phyloP scores from a whole-genome alignment of 2,329 filamentous ascomycete genomes.

The Triangularia setosa region DNA sequence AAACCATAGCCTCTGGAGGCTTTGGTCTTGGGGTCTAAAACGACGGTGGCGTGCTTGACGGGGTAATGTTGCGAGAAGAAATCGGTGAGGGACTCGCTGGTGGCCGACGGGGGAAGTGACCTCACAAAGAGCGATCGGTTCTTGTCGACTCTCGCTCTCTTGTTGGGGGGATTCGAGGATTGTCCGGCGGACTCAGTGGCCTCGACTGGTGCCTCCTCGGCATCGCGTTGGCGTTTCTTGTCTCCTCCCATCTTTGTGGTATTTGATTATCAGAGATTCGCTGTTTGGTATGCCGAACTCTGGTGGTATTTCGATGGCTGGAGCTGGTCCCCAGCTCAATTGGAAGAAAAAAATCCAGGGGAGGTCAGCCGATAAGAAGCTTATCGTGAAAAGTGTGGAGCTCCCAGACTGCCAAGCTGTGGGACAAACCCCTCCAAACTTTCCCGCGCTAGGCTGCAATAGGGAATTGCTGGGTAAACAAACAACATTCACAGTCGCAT shows the following conservation, averaged over 20 bases:
- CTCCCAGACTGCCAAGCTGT: not conserved
- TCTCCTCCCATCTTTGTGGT: slow-evolving; percentile 18
- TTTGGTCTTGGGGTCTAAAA: slow-evolving; percentile 81
- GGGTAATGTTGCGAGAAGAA: slow-evolving; percentile 94
- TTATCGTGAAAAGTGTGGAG: slow-evolving; percentile 19
- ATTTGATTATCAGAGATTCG: too few relatives aligned
- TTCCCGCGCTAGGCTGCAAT: slow-evolving; percentile 16
- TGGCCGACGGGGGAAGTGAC: slow-evolving; percentile 72
- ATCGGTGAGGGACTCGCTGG: slow-evolving; percentile 76
- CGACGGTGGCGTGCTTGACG: slow-evolving; percentile 92
- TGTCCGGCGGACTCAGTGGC: slow-evolving; percentile 13
- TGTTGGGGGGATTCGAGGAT: slow-evolving; percentile 38
- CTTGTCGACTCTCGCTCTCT: slow-evolving; percentile 57
- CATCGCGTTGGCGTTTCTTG: slow-evolving; percentile 36
- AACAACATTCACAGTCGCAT: slow-evolving; percentile 18
- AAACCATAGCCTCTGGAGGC: slow-evolving; percentile 91
- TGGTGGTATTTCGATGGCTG: not conserved
- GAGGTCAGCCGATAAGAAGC: slow-evolving; percentile 13
- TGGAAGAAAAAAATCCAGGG: slow-evolving; percentile 15
- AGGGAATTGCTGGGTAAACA: slow-evolving; percentile 23
- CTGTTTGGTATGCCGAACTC: too few relatives aligned
- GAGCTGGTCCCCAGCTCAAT: slow-evolving; percentile 10
- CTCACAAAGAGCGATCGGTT: slow-evolving; percentile 83
- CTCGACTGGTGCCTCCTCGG: slow-evolving; percentile 27
- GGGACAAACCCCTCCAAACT: slow-evolving; percentile 16